phyloP scores from a whole-genome alignment of 2,329 filamentous ascomycete species.

The Fusarium nematophilum region DNA sequence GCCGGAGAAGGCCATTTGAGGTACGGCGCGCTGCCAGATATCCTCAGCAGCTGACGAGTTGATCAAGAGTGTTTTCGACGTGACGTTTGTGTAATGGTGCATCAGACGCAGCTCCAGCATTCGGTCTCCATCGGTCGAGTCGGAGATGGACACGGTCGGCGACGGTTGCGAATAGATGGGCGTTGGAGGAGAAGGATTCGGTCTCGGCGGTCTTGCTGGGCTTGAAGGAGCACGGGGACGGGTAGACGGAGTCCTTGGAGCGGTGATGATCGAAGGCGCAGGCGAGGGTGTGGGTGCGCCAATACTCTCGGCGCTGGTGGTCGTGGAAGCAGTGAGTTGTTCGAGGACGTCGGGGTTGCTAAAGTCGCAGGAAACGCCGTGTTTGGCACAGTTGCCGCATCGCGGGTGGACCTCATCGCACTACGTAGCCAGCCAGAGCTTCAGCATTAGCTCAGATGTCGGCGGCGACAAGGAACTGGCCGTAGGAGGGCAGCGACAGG shows the following conservation, averaged over 20 bases:
- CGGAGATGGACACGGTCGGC: slow-evolving; percentile 42
- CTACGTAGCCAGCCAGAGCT: slow-evolving; percentile 47
- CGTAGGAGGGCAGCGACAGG: background rate
- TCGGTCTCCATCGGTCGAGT: slow-evolving; percentile 55
- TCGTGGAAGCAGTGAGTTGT: slow-evolving; percentile 55
- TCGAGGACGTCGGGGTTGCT: slow-evolving; percentile 62
- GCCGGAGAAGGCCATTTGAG: slow-evolving; percentile 69
- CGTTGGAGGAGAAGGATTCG: slow-evolving; percentile 45
- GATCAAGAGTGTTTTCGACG: slow-evolving; percentile 68
- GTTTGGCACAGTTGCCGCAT: slow-evolving; percentile 75
- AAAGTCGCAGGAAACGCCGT: slow-evolving; percentile 75
- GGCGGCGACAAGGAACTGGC: background rate
- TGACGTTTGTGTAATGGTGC: slow-evolving; percentile 72
- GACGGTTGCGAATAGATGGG: slow-evolving; percentile 49
- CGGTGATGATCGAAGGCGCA: slow-evolving; percentile 30
- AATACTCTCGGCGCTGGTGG: slow-evolving; percentile 45
- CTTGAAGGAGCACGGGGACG: slow-evolving; percentile 37
- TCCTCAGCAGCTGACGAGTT: slow-evolving; percentile 62
- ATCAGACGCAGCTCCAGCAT: slow-evolving; percentile 71
- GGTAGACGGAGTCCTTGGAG: slow-evolving; percentile 40
- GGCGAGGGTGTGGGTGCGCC: slow-evolving; percentile 41
- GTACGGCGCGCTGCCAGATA: slow-evolving; percentile 71
- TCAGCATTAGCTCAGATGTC: slow-evolving; percentile 24
- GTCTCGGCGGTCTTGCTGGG: slow-evolving; percentile 32
- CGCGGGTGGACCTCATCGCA: slow-evolving; percentile 75